Evolutionary conservation across 2,329 filamentous ascomycete genomes (phyloP).

Genomic region (Leptodontidium sp.): DNA sequence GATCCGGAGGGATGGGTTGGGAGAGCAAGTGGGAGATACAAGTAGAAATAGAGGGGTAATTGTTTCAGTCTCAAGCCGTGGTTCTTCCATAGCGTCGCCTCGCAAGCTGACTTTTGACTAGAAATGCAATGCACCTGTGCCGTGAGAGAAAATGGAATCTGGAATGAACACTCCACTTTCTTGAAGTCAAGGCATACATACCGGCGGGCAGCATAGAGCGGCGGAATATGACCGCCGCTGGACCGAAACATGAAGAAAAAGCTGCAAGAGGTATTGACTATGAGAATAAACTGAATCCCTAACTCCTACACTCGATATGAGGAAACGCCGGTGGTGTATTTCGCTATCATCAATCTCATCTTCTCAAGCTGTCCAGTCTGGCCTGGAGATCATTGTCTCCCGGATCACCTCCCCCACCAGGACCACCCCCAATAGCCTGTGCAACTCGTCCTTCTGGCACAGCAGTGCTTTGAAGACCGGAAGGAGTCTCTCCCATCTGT

Average conservation of each 20-base stretch:
- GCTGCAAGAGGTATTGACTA: slow-evolving; percentile 2
- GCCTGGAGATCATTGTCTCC: slow-evolving; percentile 93
- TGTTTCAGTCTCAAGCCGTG: background rate
- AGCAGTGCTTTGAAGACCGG: slow-evolving; percentile 77
- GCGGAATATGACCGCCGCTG: slow-evolving; percentile 20
- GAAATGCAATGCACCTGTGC: no score
- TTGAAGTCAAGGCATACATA: background rate
- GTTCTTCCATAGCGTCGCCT: no score
- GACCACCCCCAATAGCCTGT: slow-evolving; percentile 80
- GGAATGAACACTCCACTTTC: no score
- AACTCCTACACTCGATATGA: slow-evolving; percentile 32
- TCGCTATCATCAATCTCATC: slow-evolving; percentile 34
- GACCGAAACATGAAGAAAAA: slow-evolving; percentile 2
- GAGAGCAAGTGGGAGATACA: background rate
- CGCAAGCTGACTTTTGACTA: no score
- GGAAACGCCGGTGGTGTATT: slow-evolving; percentile 32
- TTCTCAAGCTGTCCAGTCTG: slow-evolving; percentile 80
- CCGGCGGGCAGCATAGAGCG: background rate
- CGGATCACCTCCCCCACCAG: slow-evolving; percentile 66
- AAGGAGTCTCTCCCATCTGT: slow-evolving; percentile 91
- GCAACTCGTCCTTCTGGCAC: slow-evolving; percentile 82
- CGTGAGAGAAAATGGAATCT: no score
- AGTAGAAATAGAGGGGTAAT: background rate
- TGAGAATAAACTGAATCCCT: slow-evolving; percentile 19
- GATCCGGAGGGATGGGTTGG: background rate